A percentile compares a stretch with the other conserved stretches of the same genome.
These are phyloP conservation scores for Naganishia cerealis DNA, from an alignment of 1,284 basidiomycete species.

Conservation along the genomic window DNA sequence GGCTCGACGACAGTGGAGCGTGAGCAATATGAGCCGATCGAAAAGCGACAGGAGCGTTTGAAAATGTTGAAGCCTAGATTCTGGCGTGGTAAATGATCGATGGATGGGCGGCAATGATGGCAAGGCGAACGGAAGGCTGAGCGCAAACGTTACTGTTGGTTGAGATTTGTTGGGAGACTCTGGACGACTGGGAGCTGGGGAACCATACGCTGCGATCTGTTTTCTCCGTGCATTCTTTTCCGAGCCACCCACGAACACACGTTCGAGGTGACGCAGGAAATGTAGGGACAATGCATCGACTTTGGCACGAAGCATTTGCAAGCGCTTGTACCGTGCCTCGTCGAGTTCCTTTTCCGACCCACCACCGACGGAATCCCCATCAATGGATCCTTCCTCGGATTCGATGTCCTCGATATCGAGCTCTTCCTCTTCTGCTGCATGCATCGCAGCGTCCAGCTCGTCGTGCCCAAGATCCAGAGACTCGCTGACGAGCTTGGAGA, in stretches of 20 bases:
- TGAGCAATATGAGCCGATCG: slow-evolving; percentile 86
- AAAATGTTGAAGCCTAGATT: slow-evolving; percentile 64
- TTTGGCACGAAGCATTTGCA: slow-evolving; percentile 73
- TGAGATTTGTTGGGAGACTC: slow-evolving; percentile 2
- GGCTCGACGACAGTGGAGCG: slow-evolving; percentile 94
- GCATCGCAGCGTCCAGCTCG: slow-evolving; percentile 54
- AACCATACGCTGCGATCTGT: slow-evolving; percentile 18
- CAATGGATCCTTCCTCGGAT: slow-evolving; percentile 50
- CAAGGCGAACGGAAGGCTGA: slow-evolving; percentile 6
- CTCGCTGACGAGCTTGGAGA: slow-evolving; percentile 74
- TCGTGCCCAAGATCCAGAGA: slow-evolving; percentile 45
- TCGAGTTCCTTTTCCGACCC: slow-evolving; percentile 66
- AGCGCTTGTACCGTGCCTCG: slow-evolving; percentile 61
- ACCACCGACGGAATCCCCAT: slow-evolving; percentile 52
- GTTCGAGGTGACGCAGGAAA: slow-evolving; percentile 71
- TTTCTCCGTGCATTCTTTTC: slow-evolving; percentile 19
- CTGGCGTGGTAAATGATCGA: slow-evolving; percentile 37
- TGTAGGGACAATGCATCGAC: slow-evolving; percentile 83
- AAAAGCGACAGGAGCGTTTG: slow-evolving; percentile 87
- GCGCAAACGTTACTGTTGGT: slow-evolving; percentile 14
- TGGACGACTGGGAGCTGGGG: slow-evolving; percentile 20
- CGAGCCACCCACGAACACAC: slow-evolving; percentile 29
- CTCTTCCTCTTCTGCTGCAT: slow-evolving; percentile 62
- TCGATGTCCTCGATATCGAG: slow-evolving; percentile 54
- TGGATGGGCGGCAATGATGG: slow-evolving; percentile 42